phyloP scores from a whole-genome alignment of 441 rosid genomes.

The Erodium trifolium region DNA sequence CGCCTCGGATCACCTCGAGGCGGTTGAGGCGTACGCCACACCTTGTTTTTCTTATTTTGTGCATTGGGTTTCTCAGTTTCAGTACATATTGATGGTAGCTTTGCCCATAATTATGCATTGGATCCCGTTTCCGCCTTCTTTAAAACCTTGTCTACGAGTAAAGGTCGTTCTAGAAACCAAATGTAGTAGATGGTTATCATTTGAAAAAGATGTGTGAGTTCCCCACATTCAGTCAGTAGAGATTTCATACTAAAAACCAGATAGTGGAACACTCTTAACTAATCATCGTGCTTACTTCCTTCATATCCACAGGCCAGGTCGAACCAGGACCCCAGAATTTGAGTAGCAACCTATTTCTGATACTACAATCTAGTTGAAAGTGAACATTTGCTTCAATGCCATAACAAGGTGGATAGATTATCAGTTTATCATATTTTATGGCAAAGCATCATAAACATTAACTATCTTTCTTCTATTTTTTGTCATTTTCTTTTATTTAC shows the following conservation, averaged over 20 bases:
- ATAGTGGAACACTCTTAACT: neutral
- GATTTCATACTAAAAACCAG: too few relatives aligned
- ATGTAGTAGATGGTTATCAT: neutral
- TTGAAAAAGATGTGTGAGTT: neutral
- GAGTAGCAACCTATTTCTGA: neutral
- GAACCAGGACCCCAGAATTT: too few relatives aligned
- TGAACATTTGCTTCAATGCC: neutral
- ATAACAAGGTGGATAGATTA: neutral
- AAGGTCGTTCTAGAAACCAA: neutral
- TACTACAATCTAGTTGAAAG: neutral
- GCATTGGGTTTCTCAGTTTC: too few relatives aligned
- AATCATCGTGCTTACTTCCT: neutral
- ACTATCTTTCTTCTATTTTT: neutral
- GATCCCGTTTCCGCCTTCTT: too few relatives aligned
- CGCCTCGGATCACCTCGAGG: too few relatives aligned
- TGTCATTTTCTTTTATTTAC: neutral
- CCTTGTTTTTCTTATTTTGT: too few relatives aligned
- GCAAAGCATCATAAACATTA: neutral
- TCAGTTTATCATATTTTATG: neutral
- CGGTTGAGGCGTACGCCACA: too few relatives aligned
- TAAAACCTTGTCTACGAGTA: too few relatives aligned
- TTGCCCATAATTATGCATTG: too few relatives aligned
- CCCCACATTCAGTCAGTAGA: too few relatives aligned
- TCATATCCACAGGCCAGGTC: too few relatives aligned
- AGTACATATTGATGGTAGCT: too few relatives aligned